phyloP scores from a whole-genome alignment of 805 yeast genomes.

The Zygoascus tannicola region DNA sequence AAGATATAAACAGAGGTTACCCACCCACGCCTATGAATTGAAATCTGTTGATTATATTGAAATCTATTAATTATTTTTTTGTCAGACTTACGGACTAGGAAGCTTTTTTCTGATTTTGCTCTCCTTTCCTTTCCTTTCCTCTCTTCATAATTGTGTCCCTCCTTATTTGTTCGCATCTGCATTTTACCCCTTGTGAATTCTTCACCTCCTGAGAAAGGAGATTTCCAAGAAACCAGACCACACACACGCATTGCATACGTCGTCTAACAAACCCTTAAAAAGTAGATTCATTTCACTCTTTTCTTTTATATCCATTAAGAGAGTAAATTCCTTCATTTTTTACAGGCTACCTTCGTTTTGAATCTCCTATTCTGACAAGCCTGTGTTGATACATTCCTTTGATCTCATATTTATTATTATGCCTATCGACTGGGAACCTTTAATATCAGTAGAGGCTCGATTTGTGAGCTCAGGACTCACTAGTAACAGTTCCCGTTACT shows the following conservation, averaged over 20 bases:
- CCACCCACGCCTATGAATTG: too few relatives aligned
- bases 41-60: not conserved
- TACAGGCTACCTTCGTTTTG: too few relatives aligned
- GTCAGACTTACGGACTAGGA: not conserved
- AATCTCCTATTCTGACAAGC: too few relatives aligned
- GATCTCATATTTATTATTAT: too few relatives aligned
- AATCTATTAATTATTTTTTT: not conserved
- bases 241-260: too few relatives aligned
- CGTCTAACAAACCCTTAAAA: too few relatives aligned
- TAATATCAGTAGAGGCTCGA: constrained; percentile 12
- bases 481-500: constrained; percentile 5
- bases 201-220: not conserved
- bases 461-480: constrained; percentile 12
- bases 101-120: not conserved
- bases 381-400: too few relatives aligned
- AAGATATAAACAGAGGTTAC: too few relatives aligned
- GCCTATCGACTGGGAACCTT: constrained; percentile 13
- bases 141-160: not conserved
- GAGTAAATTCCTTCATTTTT: too few relatives aligned
- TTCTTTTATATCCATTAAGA: too few relatives aligned
- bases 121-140: not conserved
- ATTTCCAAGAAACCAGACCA: too few relatives aligned
- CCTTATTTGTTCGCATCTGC: not conserved
- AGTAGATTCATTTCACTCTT: too few relatives aligned
- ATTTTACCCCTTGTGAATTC: not conserved